Base-by-base conservation (phyloP, 176 grass and related monocot genomes). In the Cenchrus purpureus region DNA sequence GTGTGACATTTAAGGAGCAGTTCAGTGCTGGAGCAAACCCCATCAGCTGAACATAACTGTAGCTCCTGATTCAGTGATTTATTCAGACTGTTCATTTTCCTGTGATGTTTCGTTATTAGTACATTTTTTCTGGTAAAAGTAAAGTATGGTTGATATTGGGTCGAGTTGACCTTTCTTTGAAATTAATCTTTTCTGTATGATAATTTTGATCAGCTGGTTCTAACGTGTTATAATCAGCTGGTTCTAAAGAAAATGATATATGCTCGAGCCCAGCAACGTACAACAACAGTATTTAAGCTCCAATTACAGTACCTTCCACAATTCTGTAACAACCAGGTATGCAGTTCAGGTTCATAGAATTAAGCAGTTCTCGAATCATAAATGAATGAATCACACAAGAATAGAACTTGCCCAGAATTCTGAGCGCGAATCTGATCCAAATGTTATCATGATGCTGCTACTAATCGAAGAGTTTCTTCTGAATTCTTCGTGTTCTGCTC, bases 401-500 rank as follows among this genome's bases (percentile, higher is more conserved):
- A 80, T 73, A 4, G 32, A 22, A 29, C 15, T 59, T 79, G 65
- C 42, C 52, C 9, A 61, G 43, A 79, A 79, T 71, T 40, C 19
- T 1, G 46, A 58, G 17, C 49, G 82, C 7, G 4, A 65, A 65
- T 79, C 9, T 7, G 29, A n/a, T 55, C 12, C 1, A 17, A 17
- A 42, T 10, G 15, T 3, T 22, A 14, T 90, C 83, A 90, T 0
- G 84, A 79, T 11, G 84, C 84, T 10, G 88, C 73, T 49, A 86
- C 84, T 8, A 86, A 50, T 29, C 79, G 79, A 58, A 90, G 84
- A 8, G 49, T 86, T 14, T 59, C 79, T 12, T 83, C 73, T 7
- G 84, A 59, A 12, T 78, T 58, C 40, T 60, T 78, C 0, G 34
- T 56, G 37, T 82, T 78, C 65, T 82, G 66, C 81, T 91, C 92